Conservation (phyloP, 192 early-diverging fungal genomes). For the Entophlyctis luteolus region DNA sequence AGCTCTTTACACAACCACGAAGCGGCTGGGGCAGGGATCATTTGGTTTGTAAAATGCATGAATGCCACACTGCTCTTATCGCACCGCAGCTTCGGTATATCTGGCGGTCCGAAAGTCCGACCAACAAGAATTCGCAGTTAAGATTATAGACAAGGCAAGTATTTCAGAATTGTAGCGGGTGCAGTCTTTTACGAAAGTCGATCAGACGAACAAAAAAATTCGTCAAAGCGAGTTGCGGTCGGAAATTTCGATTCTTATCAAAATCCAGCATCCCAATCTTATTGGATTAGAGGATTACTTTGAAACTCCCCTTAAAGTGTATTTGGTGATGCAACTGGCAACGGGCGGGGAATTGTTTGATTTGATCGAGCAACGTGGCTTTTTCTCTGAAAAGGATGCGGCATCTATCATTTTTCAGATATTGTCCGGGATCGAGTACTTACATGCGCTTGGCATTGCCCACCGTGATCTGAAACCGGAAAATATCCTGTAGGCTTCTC, state of each 20-base stretch:
- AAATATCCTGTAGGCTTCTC: conserved; percentile 42
- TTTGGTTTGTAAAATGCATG: not conserved
- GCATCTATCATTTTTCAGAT: conserved; percentile 66
- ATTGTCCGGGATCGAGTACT: conserved; percentile 70
- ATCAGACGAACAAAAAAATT: conserved; percentile 21
- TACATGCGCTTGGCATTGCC: conserved; percentile 80
- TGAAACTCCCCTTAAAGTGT: conserved; percentile 35
- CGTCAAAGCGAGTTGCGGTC: conserved; percentile 58
- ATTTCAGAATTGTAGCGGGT: not conserved
- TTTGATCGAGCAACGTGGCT: conserved; percentile 60
- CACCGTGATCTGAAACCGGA: conserved; percentile 59
- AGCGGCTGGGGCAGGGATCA: not conserved
- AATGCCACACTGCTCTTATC: not conserved
- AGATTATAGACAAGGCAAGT: conserved; percentile 67
- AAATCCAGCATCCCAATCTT: conserved; percentile 48
- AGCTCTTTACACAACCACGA: not conserved
- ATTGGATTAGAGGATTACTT: conserved; percentile 40
- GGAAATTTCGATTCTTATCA: conserved; percentile 68
- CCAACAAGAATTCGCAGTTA: conserved; percentile 50
- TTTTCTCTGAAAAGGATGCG: conserved; percentile 64
- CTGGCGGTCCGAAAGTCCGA: conserved; percentile 10
- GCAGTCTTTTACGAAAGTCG: not conserved
- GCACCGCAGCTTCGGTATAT: conserved; percentile 9
- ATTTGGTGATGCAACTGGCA: conserved; percentile 51
- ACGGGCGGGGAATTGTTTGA: conserved; percentile 83